phyloP scores from a whole-genome alignment of 2,329 filamentous ascomycete genomes.

The Colletotrichum simmondsii region DNA sequence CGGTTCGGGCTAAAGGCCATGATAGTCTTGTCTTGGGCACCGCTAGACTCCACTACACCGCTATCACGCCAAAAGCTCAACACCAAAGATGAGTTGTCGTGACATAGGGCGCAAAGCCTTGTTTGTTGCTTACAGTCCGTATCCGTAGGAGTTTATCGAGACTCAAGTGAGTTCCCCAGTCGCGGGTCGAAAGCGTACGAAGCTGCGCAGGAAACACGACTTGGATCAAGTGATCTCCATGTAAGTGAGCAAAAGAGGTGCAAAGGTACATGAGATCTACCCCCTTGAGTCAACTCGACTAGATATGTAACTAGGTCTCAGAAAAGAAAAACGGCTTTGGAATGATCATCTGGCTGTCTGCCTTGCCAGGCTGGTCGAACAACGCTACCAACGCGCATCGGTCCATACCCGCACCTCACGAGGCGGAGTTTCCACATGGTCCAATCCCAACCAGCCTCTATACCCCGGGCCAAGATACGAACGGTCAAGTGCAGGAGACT shows the following conservation, averaged over 20 bases:
- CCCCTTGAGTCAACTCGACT: background rate
- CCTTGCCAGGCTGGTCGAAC: conserved; percentile 16
- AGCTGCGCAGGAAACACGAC: background rate
- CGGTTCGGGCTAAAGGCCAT: conserved; percentile 27
- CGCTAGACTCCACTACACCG: conserved; percentile 30
- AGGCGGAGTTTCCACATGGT: conserved; percentile 15
- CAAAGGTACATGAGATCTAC: background rate
- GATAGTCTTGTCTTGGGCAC: conserved; percentile 30
- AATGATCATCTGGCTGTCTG: conserved; percentile 14
- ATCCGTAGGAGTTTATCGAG: background rate
- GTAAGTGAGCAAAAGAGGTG: background rate
- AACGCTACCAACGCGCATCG: conserved; percentile 12
- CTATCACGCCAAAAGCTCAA: conserved; percentile 11
- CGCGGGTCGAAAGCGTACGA: background rate
- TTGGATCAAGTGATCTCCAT: background rate
- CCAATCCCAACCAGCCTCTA: conserved; percentile 11
- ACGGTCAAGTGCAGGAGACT: conserved; percentile 5
- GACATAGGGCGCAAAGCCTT: background rate
- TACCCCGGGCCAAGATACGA: conserved; percentile 13
- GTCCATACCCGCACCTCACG: conserved; percentile 13
- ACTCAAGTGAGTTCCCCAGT: background rate
- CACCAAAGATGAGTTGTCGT: conserved; percentile 15
- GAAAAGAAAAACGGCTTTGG: background rate
- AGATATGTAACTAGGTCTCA: background rate
- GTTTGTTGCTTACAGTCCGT: background rate